Percentiles rank a stretch among this genome's conserved stretches.
phyloP scores from a whole-genome alignment of 1,139 yeast genomes.

The Candida pseudoviswanathii region DNA sequence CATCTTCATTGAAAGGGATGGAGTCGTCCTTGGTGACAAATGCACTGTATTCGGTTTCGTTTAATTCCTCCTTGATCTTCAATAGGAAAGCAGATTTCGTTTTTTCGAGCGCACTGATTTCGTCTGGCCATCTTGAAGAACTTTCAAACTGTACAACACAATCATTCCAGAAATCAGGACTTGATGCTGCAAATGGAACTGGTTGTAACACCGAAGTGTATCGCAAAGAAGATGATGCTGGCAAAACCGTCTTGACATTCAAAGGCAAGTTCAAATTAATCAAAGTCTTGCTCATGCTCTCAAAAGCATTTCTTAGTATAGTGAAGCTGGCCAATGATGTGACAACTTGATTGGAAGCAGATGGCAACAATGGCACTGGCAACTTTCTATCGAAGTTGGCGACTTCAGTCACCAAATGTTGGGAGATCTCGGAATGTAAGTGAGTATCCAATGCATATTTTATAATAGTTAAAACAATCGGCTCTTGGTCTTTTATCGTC shows the following conservation, averaged over 20 bases:
- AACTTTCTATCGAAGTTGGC: constrained; percentile 51
- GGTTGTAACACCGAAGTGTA: constrained; percentile 77
- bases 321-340: constrained; percentile 57
- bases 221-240: constrained; percentile 73
- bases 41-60: constrained; percentile 55
- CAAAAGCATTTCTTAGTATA: constrained; percentile 64
- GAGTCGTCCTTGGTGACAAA: constrained; percentile 64
- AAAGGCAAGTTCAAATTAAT: constrained; percentile 67
- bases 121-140: constrained; percentile 96
- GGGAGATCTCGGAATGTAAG: constrained; percentile 49
- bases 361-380: constrained; percentile 63
- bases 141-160: constrained; percentile 85
- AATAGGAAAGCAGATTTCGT: constrained; percentile 88
- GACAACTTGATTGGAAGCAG: constrained; percentile 54
- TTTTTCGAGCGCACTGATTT: constrained; percentile 77
- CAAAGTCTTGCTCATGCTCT: constrained; percentile 58
- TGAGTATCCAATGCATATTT: constrained; percentile 67
- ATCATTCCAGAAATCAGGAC: constrained; percentile 81
- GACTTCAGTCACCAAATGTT: constrained; percentile 42
- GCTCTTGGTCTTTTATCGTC: constrained; percentile 61
- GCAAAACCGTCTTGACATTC: constrained; percentile 66
- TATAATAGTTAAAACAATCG: constrained; percentile 67
- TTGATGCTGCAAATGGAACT: constrained; percentile 75
- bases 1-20: constrained; percentile 64
- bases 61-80: constrained; percentile 63